phyloP scores from a whole-genome alignment of 2,329 filamentous ascomycete genomes.

The Plenodomus tracheiphilus region DNA sequence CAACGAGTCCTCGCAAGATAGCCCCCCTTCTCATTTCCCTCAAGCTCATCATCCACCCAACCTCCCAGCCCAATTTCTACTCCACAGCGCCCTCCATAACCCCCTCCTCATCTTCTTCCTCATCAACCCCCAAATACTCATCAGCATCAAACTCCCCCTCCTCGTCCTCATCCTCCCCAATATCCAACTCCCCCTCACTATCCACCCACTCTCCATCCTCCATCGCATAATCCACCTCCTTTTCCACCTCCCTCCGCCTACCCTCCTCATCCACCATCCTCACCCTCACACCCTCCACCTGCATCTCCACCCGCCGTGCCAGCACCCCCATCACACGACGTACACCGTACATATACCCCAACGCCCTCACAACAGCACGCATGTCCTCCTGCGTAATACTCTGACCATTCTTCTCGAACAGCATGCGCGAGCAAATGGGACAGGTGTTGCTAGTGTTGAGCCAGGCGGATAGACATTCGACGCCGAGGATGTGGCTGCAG shows the following conservation, averaged over 20 bases:
- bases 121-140: neutral
- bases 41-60: too few relatives aligned
- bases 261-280: conserved; percentile 3
- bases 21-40: too few relatives aligned
- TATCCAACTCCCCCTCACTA: conserved; percentile 13
- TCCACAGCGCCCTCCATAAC: neutral
- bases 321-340: conserved; percentile 3
- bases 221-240: conserved; percentile 5
- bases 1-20: too few relatives aligned
- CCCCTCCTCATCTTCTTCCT: neutral
- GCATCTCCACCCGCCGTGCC: conserved; percentile 8
- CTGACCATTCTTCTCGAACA: conserved; percentile 12
- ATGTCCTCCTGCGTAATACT: conserved; percentile 14
- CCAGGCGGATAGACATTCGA: conserved; percentile 22
- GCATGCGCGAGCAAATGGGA: conserved; percentile 19
- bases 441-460: conserved; percentile 21
- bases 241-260: conserved; percentile 5
- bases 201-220: conserved; percentile 6
- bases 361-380: neutral
- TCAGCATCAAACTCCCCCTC: neutral
- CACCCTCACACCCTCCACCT: conserved; percentile 2
- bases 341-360: conserved; percentile 3
- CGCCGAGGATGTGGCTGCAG: conserved; percentile 23
- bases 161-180: conserved; percentile 6
- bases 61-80: too few relatives aligned